Conservation (phyloP, 306 rosid genomes). For the Corylus heterophylla region DNA sequence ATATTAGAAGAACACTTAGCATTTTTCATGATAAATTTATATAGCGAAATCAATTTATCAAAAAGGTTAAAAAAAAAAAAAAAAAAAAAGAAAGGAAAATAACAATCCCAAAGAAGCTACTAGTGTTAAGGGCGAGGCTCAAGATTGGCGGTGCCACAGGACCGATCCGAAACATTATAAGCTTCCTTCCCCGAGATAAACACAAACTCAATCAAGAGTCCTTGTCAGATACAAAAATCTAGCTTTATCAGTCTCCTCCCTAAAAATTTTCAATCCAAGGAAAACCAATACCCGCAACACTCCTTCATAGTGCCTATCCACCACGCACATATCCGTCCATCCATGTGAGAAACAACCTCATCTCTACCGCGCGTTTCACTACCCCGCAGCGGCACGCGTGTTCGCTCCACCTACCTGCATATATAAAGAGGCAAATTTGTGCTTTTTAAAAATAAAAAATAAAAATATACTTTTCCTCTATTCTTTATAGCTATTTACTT, state of each 20-base stretch:
- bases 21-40: no score
- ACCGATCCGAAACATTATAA: neutral
- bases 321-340: neutral
- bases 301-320: no score
- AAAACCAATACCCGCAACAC: neutral
- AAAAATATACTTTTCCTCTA: neutral
- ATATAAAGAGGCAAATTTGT: slow-evolving; percentile 30
- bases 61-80: no score
- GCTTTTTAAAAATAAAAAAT: neutral
- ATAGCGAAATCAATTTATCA: no score
- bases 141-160: neutral
- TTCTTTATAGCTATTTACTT: slow-evolving; percentile 24
- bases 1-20: no score
- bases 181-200: neutral
- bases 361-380: neutral
- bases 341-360: neutral
- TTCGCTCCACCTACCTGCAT: neutral
- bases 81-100: no score
- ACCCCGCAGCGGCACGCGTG: slow-evolving; percentile 12
- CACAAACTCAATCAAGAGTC: neutral
- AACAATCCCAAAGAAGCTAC: neutral
- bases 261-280: neutral
- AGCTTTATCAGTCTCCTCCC: neutral
- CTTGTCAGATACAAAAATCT: slow-evolving; percentile 28
- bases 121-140: neutral